These are phyloP conservation scores for Phytophthora sp. DNA, from an alignment of 352 stramenopile species.

Conservation along the genomic window DNA sequence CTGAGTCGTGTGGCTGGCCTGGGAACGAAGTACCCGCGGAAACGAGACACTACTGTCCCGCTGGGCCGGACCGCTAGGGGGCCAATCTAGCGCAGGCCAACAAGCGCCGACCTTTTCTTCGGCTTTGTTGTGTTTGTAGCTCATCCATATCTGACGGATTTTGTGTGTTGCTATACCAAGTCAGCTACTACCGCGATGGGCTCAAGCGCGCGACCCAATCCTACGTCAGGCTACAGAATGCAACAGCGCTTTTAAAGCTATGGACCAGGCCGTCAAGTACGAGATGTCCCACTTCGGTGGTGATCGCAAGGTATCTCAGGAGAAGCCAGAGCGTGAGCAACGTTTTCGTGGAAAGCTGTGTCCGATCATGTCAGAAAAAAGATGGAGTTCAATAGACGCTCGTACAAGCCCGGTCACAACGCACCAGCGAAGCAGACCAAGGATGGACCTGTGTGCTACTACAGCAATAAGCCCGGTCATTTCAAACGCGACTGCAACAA, in stretches of 20 bases:
- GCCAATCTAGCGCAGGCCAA: too few species aligned
- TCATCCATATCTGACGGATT: too few species aligned
- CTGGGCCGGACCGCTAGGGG: too few species aligned
- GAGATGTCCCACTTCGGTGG: slow-evolving; percentile 6
- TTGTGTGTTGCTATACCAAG: slow-evolving; percentile 8
- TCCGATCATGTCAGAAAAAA: background rate
- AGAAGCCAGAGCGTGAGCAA: slow-evolving; percentile 7
- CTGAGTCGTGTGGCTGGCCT: too few species aligned
- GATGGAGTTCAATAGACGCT: slow-evolving; percentile 2
- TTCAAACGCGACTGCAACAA: slow-evolving; percentile 13
- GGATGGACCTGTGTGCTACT: slow-evolving; percentile 6
- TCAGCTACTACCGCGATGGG: slow-evolving; percentile 9
- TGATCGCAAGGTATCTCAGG: background rate
- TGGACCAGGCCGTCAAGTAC: slow-evolving; percentile 21
- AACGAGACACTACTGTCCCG: too few species aligned
- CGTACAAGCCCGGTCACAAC: slow-evolving; percentile 18
- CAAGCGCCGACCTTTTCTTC: too few species aligned
- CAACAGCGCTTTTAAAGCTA: slow-evolving; percentile 3
- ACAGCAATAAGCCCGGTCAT: slow-evolving; percentile 9
- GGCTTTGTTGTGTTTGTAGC: too few species aligned
- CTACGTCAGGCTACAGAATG: slow-evolving; percentile 6
- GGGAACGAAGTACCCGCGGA: too few species aligned
- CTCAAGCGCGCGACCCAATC: slow-evolving; percentile 6
- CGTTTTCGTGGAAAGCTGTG: background rate
- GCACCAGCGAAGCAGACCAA: background rate